Conservation (phyloP, 2,329 filamentous ascomycete genomes). For the Ophiostoma sp. region DNA sequence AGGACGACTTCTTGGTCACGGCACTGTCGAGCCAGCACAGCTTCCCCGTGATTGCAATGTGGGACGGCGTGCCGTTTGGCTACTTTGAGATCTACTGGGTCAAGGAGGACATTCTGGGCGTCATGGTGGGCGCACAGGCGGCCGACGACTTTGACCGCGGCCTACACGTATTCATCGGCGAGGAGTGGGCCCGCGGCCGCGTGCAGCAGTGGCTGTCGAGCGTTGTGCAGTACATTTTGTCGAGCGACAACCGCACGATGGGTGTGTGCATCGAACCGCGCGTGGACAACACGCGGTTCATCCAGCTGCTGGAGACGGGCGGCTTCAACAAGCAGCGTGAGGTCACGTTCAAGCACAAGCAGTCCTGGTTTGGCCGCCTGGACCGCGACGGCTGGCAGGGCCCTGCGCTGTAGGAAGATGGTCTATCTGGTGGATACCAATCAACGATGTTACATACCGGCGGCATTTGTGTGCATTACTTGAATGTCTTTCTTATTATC, state of each 20-base stretch:
- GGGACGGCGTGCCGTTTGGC: constrained; percentile 91
- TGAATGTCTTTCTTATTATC: not conserved
- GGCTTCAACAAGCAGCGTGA: constrained; percentile 87
- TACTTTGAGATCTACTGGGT: constrained; percentile 99
- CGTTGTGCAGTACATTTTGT: constrained; percentile 78
- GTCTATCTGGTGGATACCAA: too few species aligned
- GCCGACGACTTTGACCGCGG: constrained; percentile 81
- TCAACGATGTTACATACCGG: too few species aligned
- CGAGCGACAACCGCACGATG: constrained; percentile 73
- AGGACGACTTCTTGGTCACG: constrained; percentile 60
- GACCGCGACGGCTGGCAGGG: constrained; percentile 73
- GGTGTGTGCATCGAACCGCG: constrained; percentile 81
- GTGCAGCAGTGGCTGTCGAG: constrained; percentile 78
- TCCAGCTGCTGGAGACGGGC: constrained; percentile 61
- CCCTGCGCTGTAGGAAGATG: constrained; percentile 41
- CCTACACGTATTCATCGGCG: constrained; percentile 81
- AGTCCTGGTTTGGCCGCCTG: constrained; percentile 78
- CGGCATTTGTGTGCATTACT: too few species aligned
- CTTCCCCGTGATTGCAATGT: constrained; percentile 87
- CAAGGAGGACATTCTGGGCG: constrained; percentile 78
- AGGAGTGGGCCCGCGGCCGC: constrained; percentile 83
- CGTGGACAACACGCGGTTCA: constrained; percentile 77
- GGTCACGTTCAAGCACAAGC: constrained; percentile 85
- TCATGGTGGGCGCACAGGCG: constrained; percentile 50
- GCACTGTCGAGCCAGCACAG: constrained; percentile 65